Evolutionary conservation across 192 early-diverging fungal genomes (phyloP), one percentile per base, ranked within the genome.

Genomic region (Chytriomyces sp.): DNA sequence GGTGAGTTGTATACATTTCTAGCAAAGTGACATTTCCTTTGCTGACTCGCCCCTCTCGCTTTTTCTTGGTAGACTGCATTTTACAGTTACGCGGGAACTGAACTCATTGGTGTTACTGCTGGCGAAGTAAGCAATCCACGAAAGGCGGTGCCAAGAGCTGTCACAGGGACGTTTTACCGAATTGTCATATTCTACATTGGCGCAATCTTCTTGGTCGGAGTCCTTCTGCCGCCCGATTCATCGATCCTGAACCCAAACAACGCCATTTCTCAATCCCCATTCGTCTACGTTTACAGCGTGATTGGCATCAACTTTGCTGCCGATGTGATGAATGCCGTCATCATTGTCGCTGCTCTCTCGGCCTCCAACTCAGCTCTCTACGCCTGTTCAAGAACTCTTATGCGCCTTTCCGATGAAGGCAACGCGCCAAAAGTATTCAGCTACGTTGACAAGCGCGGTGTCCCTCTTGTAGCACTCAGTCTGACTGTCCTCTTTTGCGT

Each of bases 51-150:
- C 13, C 20, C 53, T 57, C 18, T 20, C 3, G 20, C 20, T 20
- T 57, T 57, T 18, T 57, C 20, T 13, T 18, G 13, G 20, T 57
- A 20, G n/a, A 89, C 88, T 43, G 93, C 94, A 7, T 92, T 91
- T 43, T 94, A 76, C 53, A 43, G 50, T 26, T 76, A 76, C 50
- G 91, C 59, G 91, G 93, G 62, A 64, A 64, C 62, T 11, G 62
- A 64, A 90, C 82, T 97, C 16, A 88, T 97, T 53, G 95, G 94
- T 65, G 88, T 97, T 77, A 92, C 95, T n/a, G 94, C 93, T 45
- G 94, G 93, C 77, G 95, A 97, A 82, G 89, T 91, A 48, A 86
- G 88, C 24, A 97, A 97, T 83, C 95, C 95, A 28, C 83, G 86
- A 18, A 91, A 92, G 67, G 68, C 76, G 4, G 67, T 77, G 28